Percentiles rank a stretch among this genome's conserved stretches.
Evolutionary conservation across 2,329 filamentous ascomycete genomes (phyloP).

Genomic region (Sordariomycetes sp.): DNA sequence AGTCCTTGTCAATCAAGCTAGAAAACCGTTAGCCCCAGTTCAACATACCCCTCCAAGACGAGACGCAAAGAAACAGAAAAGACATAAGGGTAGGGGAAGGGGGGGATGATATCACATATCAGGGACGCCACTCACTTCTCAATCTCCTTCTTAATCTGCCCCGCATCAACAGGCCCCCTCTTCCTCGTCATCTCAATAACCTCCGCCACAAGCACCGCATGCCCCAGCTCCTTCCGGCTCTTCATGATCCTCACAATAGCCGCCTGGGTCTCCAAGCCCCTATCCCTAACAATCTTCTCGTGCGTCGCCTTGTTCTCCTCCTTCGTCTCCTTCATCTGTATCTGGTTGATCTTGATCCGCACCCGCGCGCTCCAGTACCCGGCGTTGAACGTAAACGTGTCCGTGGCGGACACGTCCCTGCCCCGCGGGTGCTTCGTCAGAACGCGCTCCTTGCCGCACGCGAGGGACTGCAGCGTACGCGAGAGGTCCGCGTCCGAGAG

Average conservation of each 20-base stretch:
- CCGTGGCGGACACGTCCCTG: slow-evolving; percentile 62
- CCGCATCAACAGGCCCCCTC: slow-evolving; percentile 71
- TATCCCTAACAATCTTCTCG: slow-evolving; percentile 74
- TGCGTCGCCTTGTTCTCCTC: slow-evolving; percentile 93
- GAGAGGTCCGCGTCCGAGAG: slow-evolving; percentile 68
- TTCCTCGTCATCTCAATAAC: slow-evolving; percentile 84
- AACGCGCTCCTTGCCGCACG: slow-evolving; percentile 78
- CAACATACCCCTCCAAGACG: not conserved
- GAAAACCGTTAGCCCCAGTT: not conserved
- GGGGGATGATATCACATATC: not conserved
- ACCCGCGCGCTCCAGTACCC: slow-evolving; percentile 69
- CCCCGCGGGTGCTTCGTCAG: slow-evolving; percentile 76
- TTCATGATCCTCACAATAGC: slow-evolving; percentile 98
- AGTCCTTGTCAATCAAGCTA: slow-evolving; percentile 86
- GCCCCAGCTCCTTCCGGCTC: slow-evolving; percentile 73
- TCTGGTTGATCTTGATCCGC: slow-evolving; percentile 96
- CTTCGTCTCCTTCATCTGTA: slow-evolving; percentile 90
- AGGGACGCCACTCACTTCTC: slow-evolving; percentile 55
- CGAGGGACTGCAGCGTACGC: slow-evolving; percentile 87
- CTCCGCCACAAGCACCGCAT: slow-evolving; percentile 79
- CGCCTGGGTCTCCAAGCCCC: slow-evolving; percentile 93
- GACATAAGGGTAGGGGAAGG: not conserved
- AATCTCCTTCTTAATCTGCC: slow-evolving; percentile 93
- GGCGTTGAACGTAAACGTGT: slow-evolving; percentile 75
- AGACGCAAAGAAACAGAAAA: not conserved